Evolutionary conservation across 2,329 filamentous ascomycete species (phyloP).

Genomic region (Raffaelea deltoideospora): DNA sequence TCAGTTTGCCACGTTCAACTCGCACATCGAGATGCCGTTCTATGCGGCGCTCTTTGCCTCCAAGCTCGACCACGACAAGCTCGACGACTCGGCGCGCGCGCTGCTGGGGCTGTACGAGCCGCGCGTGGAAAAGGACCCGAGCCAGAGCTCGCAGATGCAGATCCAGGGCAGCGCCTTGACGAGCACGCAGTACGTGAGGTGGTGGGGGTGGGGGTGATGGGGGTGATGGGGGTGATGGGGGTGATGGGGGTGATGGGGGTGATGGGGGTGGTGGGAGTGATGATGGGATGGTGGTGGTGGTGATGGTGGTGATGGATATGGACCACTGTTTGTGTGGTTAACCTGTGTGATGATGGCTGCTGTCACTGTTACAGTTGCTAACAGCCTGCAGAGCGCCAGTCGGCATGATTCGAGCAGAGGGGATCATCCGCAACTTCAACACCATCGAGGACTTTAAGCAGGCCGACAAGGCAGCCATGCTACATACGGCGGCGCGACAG

Average conservation of each 20-base stretch:
- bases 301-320: neutral
- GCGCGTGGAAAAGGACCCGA: conserved; percentile 52
- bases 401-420: conserved; percentile 69
- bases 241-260: no score
- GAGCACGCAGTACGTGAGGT: conserved; percentile 63
- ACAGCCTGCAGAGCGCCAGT: conserved; percentile 38
- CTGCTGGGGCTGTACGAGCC: conserved; percentile 84
- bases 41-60: conserved; percentile 82
- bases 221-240: neutral
- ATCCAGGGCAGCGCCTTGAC: conserved; percentile 77
- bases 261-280: neutral
- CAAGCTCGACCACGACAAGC: conserved; percentile 94
- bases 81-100: conserved; percentile 80
- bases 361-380: neutral
- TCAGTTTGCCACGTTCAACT: conserved; percentile 77
- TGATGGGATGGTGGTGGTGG: no score
- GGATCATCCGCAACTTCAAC: conserved; percentile 91
- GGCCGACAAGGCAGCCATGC: conserved; percentile 61
- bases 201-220: neutral
- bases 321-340: neutral
- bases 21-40: conserved; percentile 90
- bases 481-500: conserved; percentile 65
- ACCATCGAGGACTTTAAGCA: conserved; percentile 87
- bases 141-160: conserved; percentile 76
- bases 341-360: neutral